phyloP scores from a whole-genome alignment of 495 filamentous ascomycete species.

The Podospora australis region DNA sequence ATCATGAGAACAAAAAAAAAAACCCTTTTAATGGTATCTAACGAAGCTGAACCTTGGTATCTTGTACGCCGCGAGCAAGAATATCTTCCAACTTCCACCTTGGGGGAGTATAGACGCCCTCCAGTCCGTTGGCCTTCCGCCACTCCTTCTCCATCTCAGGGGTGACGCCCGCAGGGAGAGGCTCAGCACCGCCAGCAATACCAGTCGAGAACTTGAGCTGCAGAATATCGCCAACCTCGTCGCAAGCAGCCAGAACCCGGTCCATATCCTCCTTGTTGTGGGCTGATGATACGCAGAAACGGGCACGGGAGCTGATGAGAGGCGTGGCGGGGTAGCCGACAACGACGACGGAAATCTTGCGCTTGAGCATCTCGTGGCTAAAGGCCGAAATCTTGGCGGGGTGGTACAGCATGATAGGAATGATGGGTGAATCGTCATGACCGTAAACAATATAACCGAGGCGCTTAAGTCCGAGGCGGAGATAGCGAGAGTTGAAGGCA shows the following conservation, averaged over 20 bases:
- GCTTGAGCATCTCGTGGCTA: constrained; percentile 93
- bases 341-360: constrained; percentile 97
- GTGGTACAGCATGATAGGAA: constrained; percentile 89
- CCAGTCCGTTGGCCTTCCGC: constrained; percentile 50
- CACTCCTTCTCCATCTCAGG: constrained; percentile 67
- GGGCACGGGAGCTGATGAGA: constrained; percentile 83
- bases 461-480: constrained; percentile 91
- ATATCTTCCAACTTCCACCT: constrained; percentile 80
- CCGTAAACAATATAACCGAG: constrained; percentile 95
- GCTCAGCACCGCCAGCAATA: constrained; percentile 77
- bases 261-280: constrained; percentile 98
- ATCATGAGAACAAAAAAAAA: background rate
- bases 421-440: constrained; percentile 95
- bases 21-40: constrained; percentile 55
- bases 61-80: constrained; percentile 67
- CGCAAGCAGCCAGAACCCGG: constrained; percentile 79
- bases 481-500: constrained; percentile 97
- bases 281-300: constrained; percentile 91
- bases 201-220: constrained; percentile 96
- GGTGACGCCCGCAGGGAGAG: constrained; percentile 60
- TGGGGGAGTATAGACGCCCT: constrained; percentile 55
- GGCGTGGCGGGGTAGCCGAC: constrained; percentile 98
- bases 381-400: constrained; percentile 97
- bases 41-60: too few relatives aligned
- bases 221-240: constrained; percentile 84